A percentile compares a stretch with the other conserved stretches of the same genome.
Evolutionary conservation across 768 basidiomycete species (phyloP).

Genomic region (Leucocoprinus birnbaumii): DNA sequence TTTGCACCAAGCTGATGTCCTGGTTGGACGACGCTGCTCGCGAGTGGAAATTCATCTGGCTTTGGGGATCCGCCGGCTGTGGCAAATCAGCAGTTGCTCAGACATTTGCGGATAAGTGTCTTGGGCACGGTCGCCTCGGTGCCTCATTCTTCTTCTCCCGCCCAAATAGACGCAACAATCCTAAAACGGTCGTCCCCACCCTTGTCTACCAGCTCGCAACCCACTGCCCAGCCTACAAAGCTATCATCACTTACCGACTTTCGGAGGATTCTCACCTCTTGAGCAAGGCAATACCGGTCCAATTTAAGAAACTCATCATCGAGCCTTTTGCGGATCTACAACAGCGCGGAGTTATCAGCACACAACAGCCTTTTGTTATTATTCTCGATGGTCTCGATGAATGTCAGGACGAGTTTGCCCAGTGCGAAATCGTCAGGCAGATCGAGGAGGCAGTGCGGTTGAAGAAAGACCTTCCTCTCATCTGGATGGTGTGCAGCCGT

Average conservation of each 20-base stretch:
- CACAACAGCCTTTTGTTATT: not conserved
- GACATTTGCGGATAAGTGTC: not conserved
- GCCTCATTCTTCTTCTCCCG: not conserved
- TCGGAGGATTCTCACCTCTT: not conserved
- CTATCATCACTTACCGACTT: not conserved
- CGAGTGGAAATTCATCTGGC: not conserved
- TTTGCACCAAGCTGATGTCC: not conserved
- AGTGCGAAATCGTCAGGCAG: not conserved
- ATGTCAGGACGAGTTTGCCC: not conserved
- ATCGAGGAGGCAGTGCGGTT: not conserved
- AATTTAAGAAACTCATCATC: not conserved
- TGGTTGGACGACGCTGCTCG: not conserved
- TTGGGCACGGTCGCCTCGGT: not conserved
- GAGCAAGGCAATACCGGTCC: not conserved
- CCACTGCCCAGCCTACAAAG: not conserved
- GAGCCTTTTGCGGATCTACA: not conserved
- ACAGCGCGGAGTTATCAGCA: not conserved
- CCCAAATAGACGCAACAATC: not conserved
- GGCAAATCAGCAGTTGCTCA: not conserved
- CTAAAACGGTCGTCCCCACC: not conserved
- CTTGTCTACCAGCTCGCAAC: not conserved
- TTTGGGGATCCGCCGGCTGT: not conserved
- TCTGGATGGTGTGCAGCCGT: conserved; percentile 2
- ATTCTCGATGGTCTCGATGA: not conserved
- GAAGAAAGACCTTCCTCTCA: not conserved